Percentiles rank a stretch among this genome's conserved stretches.
Conservation (phyloP, 768 basidiomycete species). For the Boletus reticulatus region DNA sequence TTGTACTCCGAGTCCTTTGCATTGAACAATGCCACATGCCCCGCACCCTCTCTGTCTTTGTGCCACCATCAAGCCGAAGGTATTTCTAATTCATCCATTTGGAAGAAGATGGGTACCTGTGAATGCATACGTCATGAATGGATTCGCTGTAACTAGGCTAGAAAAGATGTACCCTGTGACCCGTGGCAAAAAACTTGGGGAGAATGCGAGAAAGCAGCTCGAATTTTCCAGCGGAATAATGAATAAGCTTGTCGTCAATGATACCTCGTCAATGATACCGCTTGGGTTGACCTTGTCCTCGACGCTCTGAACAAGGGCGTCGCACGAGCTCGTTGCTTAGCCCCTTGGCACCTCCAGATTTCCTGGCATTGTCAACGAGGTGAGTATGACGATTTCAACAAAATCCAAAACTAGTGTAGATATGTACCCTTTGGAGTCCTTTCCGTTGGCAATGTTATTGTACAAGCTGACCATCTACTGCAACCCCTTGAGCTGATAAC, state of each 20-base stretch:
- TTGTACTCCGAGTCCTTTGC: conserved; percentile 84
- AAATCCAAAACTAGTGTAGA: not conserved
- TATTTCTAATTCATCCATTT: conserved; percentile 90
- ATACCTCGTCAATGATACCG: conserved; percentile 78
- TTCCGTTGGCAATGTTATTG: conserved; percentile 67
- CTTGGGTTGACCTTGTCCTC: conserved; percentile 91
- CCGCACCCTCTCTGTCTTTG: conserved; percentile 92
- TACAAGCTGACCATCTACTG: too few species aligned
- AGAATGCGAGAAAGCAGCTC: conserved; percentile 88
- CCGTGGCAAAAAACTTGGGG: conserved; percentile 91
- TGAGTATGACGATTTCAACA: conserved; percentile 4
- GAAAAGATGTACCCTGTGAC: conserved; percentile 67
- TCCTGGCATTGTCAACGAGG: conserved; percentile 37
- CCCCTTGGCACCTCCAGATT: conserved; percentile 79
- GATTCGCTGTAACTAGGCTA: not conserved
- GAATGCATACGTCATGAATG: conserved; percentile 5
- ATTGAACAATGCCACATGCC: conserved; percentile 84
- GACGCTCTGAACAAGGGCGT: conserved; percentile 88
- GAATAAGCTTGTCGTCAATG: conserved; percentile 82
- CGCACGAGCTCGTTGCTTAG: conserved; percentile 96
- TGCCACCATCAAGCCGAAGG: conserved; percentile 93
- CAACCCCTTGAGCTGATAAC: too few species aligned
- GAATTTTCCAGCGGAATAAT: conserved; percentile 83
- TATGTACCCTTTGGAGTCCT: conserved; percentile 66
- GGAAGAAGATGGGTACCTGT: conserved; percentile 98